phyloP scores from a whole-genome alignment of 2,329 filamentous ascomycete genomes.

The Neoascochyta sp. region DNA sequence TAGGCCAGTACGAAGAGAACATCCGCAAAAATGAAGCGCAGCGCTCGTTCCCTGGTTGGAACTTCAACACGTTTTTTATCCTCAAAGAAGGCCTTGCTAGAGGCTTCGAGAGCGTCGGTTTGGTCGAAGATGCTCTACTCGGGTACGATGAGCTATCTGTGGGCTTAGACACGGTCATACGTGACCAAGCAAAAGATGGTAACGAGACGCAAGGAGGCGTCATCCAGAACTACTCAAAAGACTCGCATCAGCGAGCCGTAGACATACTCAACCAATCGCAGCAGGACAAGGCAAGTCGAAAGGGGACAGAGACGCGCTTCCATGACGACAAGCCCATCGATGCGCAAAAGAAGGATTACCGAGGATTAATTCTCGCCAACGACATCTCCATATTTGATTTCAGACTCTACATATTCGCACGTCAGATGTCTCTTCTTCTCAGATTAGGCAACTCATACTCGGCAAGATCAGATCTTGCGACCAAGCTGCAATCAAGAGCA shows the following conservation, averaged over 20 bases:
- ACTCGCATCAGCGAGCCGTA: conserved; percentile 56
- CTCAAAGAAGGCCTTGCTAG: conserved; percentile 91
- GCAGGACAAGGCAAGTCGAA: conserved; percentile 11
- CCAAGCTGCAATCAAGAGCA: conserved; percentile 33
- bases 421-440: conserved; percentile 78
- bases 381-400: conserved; percentile 97
- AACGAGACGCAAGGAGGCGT: conserved; percentile 66
- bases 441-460: conserved; percentile 67
- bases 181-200: conserved; percentile 63
- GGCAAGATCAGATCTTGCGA: conserved; percentile 41
- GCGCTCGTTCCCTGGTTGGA: conserved; percentile 86
- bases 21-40: conserved; percentile 92
- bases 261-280: conserved; percentile 20
- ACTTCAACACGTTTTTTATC: conserved; percentile 99
- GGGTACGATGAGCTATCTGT: conserved; percentile 92
- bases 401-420: conserved; percentile 84
- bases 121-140: conserved; percentile 91
- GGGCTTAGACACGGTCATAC: conserved; percentile 76
- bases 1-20: conserved; percentile 94
- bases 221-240: conserved; percentile 69
- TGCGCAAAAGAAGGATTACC: conserved; percentile 67
- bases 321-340: conserved; percentile 38
- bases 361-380: conserved; percentile 87
- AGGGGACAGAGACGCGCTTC: conserved; percentile 14
- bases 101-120: conserved; percentile 91